A percentile compares a stretch with the other conserved stretches of the same genome.
phyloP scores from a whole-genome alignment of 1,139 yeast species.

The Kodamaea derodonti region DNA sequence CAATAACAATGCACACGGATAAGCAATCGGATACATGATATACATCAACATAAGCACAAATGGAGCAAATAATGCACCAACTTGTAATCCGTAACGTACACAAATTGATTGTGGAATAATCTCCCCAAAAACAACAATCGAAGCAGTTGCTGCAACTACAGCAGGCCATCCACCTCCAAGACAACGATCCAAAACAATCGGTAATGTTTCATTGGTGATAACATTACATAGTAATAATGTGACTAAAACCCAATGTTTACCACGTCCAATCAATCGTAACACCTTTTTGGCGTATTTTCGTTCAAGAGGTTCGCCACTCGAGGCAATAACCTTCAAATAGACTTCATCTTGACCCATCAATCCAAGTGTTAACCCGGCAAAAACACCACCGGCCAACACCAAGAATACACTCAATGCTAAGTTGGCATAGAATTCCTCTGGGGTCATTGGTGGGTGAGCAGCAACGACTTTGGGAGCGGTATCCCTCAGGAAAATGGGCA shows the following conservation, averaged over 20 bases:
- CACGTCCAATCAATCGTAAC: slow-evolving; percentile 65
- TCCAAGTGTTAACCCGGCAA: slow-evolving; percentile 93
- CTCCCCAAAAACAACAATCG: slow-evolving; percentile 93
- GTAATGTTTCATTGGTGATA: slow-evolving; percentile 91
- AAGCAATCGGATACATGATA: slow-evolving; percentile 86
- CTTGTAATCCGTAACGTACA: slow-evolving; percentile 87
- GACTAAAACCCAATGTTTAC: slow-evolving; percentile 97
- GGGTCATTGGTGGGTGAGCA: slow-evolving; percentile 20
- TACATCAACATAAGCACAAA: slow-evolving; percentile 86
- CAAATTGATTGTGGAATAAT: slow-evolving; percentile 92
- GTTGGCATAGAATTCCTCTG: slow-evolving; percentile 50
- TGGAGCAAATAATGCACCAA: slow-evolving; percentile 89
- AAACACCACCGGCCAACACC: slow-evolving; percentile 88
- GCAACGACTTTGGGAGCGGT: slow-evolving; percentile 3
- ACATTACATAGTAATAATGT: slow-evolving; percentile 83
- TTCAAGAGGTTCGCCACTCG: slow-evolving; percentile 57
- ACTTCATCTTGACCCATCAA: slow-evolving; percentile 98
- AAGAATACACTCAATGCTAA: slow-evolving; percentile 58
- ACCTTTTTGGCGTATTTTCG: slow-evolving; percentile 72
- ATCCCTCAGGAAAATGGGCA: slow-evolving; percentile 10
- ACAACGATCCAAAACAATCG: slow-evolving; percentile 87
- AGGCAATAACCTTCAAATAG: slow-evolving; percentile 67
- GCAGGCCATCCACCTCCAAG: slow-evolving; percentile 99
- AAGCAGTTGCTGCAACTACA: slow-evolving; percentile 84
- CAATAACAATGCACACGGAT: slow-evolving; percentile 78